Conservation (phyloP, 176 grass and related monocot species). For the Leersia perrieri region DNA sequence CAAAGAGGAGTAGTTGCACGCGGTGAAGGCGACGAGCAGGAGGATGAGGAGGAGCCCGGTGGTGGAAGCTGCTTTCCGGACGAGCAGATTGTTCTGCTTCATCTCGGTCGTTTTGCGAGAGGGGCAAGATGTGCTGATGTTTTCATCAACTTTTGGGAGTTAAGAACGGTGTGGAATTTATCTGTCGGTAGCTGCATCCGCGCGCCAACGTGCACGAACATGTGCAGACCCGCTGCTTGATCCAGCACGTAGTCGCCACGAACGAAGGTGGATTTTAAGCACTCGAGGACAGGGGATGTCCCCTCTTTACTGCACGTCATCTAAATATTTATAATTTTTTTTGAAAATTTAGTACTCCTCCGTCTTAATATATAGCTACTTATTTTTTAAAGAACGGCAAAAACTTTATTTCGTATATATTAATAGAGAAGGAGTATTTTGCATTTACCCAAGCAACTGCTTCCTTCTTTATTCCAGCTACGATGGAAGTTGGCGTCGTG, state of each 20-base stretch:
- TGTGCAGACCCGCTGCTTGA: neutral
- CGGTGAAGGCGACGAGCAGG: constrained; percentile 33
- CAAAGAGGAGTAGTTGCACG: constrained; percentile 34
- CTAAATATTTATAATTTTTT: too few relatives aligned
- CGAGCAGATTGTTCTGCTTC: constrained; percentile 15
- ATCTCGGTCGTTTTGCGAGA: neutral
- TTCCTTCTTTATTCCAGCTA: too few relatives aligned
- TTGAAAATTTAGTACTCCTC: too few relatives aligned
- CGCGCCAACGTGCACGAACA: neutral
- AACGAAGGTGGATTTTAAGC: too few relatives aligned
- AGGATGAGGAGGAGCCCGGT: constrained; percentile 39
- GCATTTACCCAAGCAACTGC: too few relatives aligned
- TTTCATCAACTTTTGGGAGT: neutral
- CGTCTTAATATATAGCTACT: too few relatives aligned
- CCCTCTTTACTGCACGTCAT: neutral
- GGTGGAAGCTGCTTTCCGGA: constrained; percentile 26
- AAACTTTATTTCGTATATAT: too few relatives aligned
- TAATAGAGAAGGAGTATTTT: too few relatives aligned
- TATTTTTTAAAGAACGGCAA: too few relatives aligned
- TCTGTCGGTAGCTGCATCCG: neutral
- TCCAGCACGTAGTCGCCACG: neutral
- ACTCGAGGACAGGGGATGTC: too few relatives aligned
- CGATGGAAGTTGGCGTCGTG: too few relatives aligned
- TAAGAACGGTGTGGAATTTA: neutral
- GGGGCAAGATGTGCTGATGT: neutral